Base-by-base conservation (phyloP, 2,329 filamentous ascomycete species). In the Aspergillus hortae region DNA sequence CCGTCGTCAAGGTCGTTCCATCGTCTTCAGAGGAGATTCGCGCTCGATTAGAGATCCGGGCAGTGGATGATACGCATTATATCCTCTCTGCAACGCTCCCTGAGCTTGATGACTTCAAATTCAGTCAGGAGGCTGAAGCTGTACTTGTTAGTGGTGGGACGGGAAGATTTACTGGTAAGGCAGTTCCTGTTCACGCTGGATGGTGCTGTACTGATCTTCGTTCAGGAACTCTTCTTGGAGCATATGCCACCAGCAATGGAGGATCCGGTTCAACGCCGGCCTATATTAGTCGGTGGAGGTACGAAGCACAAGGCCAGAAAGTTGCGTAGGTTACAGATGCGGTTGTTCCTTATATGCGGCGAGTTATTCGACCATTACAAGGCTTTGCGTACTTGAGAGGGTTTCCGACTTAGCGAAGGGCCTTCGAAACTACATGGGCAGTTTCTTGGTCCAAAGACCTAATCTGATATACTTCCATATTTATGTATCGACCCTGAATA, bases 231-330 rank as follows among this genome's bases (percentile, higher is more conserved):
- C 35, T 47, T 4, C 17, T 51, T 42, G 35, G 43, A 4, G 44
- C 42, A 3, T 51, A 51, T 43, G 44, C 35, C 6, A 51, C 49
- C 10, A 47, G 36, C 11, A 52, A 52, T 14, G 46, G 40, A 17
- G 38, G 40, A 32, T 21, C 21, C 11, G 32, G 45, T 17, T 36
- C 19, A 9, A 44, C 45, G 1, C 27, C 47, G 7, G 50, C 50
- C 1, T 52, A 38, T 44, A 33, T 52, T 21, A 52, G 45, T 33
- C 35, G 42, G 9, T 52, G 46, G 46, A 48, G 41, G 27, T 52
- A 52, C 33, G 17, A 42, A 9, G 40, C 19, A 2, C n/a, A 42
- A n/a, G 40, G 40, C 15, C 40, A 42, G 17, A 42, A 38, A 38
- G 12, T n/a, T 11, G 14, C 14, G 4, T 15, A 38, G n/a, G 35